These are phyloP conservation scores for Yarrowia sp. DNA, from an alignment of 805 yeast genomes.

Conservation along the genomic window DNA sequence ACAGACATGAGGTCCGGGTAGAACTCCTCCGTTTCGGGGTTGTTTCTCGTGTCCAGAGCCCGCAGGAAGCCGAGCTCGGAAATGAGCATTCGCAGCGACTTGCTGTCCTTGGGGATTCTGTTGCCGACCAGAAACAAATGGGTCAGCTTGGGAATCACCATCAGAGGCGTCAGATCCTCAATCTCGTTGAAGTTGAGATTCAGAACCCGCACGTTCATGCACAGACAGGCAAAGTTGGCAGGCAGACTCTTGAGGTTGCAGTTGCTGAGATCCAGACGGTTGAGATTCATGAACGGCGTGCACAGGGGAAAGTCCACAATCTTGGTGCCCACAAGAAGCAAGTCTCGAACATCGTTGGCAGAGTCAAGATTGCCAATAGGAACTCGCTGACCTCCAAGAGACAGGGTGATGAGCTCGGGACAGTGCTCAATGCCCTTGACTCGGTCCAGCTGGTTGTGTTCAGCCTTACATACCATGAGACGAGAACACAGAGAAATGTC, in stretches of 20 bases:
- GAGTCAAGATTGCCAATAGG: conserved; percentile 21
- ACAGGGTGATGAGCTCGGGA: conserved; percentile 41
- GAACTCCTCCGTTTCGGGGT: conserved; percentile 5
- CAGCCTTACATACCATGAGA: conserved; percentile 28
- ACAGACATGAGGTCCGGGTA: conserved; percentile 12
- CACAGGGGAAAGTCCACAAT: conserved; percentile 28
- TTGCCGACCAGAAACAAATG: conserved; percentile 35
- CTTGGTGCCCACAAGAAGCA: conserved; percentile 44
- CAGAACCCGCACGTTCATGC: conserved; percentile 37
- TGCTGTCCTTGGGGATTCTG: conserved; percentile 26
- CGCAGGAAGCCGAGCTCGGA: neutral
- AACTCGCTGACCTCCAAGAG: conserved; percentile 33
- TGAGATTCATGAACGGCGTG: conserved; percentile 36
- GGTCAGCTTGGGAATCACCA: conserved; percentile 33
- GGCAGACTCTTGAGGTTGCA: conserved; percentile 34
- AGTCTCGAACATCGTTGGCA: conserved; percentile 36
- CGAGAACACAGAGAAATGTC: conserved; percentile 33
- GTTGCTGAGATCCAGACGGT: conserved; percentile 35
- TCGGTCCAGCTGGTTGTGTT: conserved; percentile 30
- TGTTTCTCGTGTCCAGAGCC: neutral
- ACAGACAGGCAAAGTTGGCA: conserved; percentile 29
- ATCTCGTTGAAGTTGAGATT: conserved; percentile 36
- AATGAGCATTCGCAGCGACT: neutral
- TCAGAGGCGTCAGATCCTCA: conserved; percentile 32
- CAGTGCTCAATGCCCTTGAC: conserved; percentile 38